These are phyloP conservation scores for Pneumocystis carinii DNA, from an alignment of 1,139 yeast species.

Conservation along the genomic window DNA sequence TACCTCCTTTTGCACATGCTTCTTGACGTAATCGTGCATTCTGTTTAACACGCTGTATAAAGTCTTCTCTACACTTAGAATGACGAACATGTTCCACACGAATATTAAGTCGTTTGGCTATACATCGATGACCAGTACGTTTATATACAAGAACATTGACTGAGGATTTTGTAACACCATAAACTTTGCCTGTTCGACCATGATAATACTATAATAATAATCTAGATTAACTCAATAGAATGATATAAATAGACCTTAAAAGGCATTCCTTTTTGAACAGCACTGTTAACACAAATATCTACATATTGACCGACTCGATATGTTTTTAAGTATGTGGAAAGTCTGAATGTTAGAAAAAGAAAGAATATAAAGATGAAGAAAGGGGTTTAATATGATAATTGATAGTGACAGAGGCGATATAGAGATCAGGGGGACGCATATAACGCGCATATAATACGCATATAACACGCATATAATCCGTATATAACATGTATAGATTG, in stretches of 20 bases:
- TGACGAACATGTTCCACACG: conserved; percentile 98
- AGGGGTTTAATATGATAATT: background rate
- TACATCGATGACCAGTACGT: conserved; percentile 97
- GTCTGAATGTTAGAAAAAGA: conserved; percentile 15
- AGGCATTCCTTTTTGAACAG: conserved; percentile 99
- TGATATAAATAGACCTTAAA: conserved; percentile 88
- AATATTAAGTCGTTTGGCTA: conserved; percentile 96
- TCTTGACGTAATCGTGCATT: conserved; percentile 88
- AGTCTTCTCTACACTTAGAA: conserved; percentile 99
- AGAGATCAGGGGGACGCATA: background rate
- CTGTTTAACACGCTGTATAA: conserved; percentile 92
- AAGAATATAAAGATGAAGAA: too few relatives aligned
- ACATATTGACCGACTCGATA: conserved; percentile 99
- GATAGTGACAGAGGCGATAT: background rate
- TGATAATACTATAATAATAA: background rate
- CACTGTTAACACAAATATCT: conserved; percentile 94
- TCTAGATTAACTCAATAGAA: background rate
- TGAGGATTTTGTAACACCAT: conserved; percentile 95
- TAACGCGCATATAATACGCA: background rate
- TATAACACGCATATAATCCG: too few relatives aligned
- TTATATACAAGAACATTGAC: conserved; percentile 97
- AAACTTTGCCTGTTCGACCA: conserved; percentile 97
- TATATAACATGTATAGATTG: too few relatives aligned
- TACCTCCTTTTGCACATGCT: conserved; percentile 80
- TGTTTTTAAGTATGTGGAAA: conserved; percentile 92